Base-by-base conservation (phyloP, 306 rosid species). In the Betula pendula region DNA sequence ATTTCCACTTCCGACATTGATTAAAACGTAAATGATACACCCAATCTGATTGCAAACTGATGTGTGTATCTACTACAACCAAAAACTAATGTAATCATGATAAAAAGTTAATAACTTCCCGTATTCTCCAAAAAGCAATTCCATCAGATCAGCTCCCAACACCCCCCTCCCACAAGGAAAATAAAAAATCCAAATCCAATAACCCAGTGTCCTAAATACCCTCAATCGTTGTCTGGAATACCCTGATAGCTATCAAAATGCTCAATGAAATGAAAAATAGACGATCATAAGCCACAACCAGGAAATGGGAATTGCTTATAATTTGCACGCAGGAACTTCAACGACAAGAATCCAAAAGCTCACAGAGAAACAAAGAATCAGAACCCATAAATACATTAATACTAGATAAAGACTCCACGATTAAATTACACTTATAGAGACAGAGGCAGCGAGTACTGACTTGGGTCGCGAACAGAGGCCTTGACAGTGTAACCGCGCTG, bases 381-480 rank as follows among this genome's bases (percentile, higher is more conserved):
- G 9, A 60, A 33, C 8, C 22, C 24, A 38, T 56, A 42, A 71
- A 50, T 6, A 3, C 68, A 29, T 15, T 29, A 62, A 19, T n/a
- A 6, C 31, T 24, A 70, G 2, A 70, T 4, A 19, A 8, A 19
- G 8, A 33, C 27, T 20, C 56, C n/a, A 45, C 0, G 17, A 42
- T 44, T 15, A 14, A 20, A 11, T 7, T 68, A 19, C 59, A 53
- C 20, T 8, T 6, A 14, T 14, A 38, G 22, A 8, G 33, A 17
- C 15, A 55, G 53, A 48, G 29, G 75, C 12, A 38, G 10, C 33
- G 31, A 52, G 42, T 0, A 75, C 78, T 16, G 44, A 87, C 90
- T 56, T 24, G 85, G 88, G 45, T 87, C 76, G 68, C 90, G 90
- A 74, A 87, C 86, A 38, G 86, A 79, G 77, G 88, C 90, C 75